Conservation (phyloP, 192 early-diverging fungal genomes). For the Pilaira anomala region DNA sequence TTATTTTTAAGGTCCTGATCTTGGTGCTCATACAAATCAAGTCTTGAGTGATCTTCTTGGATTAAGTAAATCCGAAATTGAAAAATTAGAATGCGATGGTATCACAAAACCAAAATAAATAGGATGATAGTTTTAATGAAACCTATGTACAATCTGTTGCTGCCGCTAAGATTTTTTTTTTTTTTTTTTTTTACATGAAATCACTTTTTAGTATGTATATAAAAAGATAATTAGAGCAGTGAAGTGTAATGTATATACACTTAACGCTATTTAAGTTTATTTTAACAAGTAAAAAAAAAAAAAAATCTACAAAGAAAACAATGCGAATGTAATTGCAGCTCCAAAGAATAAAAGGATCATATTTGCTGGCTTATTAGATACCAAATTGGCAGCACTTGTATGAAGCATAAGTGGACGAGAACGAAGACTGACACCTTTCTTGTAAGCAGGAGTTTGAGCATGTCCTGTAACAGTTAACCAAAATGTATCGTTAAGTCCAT, state of each 20-base stretch:
- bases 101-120: conserved; percentile 20
- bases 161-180: too few species aligned
- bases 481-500: conserved; percentile 27
- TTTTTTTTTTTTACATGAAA: too few species aligned
- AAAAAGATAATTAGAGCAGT: too few species aligned
- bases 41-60: conserved; percentile 34
- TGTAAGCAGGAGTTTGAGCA: background rate
- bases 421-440: background rate
- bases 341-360: background rate
- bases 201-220: too few species aligned
- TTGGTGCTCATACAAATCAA: conserved; percentile 42
- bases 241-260: too few species aligned
- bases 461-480: conserved; percentile 24
- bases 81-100: conserved; percentile 28
- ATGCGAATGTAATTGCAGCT: background rate
- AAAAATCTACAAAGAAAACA: too few species aligned
- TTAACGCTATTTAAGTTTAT: too few species aligned
- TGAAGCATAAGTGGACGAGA: conserved; percentile 17
- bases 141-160: too few species aligned
- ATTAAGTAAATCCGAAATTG: conserved; percentile 25
- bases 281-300: too few species aligned
- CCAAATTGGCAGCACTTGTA: conserved; percentile 5
- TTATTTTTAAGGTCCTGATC: conserved; percentile 36
- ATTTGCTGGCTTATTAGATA: background rate
- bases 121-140: too few species aligned